phyloP scores from a whole-genome alignment of 306 rosid genomes.

The Rosa multiflora region DNA sequence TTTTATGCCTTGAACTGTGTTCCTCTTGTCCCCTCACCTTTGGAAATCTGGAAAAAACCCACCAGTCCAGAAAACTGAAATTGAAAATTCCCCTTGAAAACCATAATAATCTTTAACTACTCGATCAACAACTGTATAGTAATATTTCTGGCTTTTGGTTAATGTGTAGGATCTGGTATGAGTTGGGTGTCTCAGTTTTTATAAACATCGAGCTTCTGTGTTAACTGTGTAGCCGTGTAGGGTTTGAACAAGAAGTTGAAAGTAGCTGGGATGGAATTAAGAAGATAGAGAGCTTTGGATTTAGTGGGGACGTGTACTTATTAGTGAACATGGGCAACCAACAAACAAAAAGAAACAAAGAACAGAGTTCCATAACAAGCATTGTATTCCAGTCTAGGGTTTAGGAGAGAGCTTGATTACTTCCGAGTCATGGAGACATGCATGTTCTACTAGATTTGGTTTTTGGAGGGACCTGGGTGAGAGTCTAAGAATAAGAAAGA shows the following conservation, averaged over 20 bases:
- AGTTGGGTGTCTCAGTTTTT: slow-evolving; percentile 8
- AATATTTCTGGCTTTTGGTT: slow-evolving; percentile 5
- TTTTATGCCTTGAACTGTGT: slow-evolving; percentile 34
- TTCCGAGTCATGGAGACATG: neutral
- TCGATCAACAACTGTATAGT: too few relatives aligned
- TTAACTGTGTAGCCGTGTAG: neutral
- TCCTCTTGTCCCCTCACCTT: slow-evolving; percentile 47
- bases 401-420: slow-evolving; percentile 1
- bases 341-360: slow-evolving; percentile 21
- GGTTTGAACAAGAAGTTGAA: slow-evolving; percentile 5
- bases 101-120: neutral
- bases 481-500: slow-evolving; percentile 22
- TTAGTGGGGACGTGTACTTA: slow-evolving; percentile 8
- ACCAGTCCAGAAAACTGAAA: neutral
- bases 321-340: slow-evolving; percentile 16
- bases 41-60: slow-evolving; percentile 27
- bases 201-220: neutral
- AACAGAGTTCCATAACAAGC: slow-evolving; percentile 3
- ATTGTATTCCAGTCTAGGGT: neutral
- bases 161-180: slow-evolving; percentile 6
- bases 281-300: slow-evolving; percentile 12
- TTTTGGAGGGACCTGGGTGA: slow-evolving; percentile 17
- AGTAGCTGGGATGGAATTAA: slow-evolving; percentile 5
- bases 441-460: neutral
- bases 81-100: neutral